Percentiles rank a stretch among this genome's conserved stretches.
These are phyloP conservation scores for Arthrobotrys pseudoclavata DNA, from an alignment of 2,329 filamentous ascomycete genomes.

Conservation along the genomic window DNA sequence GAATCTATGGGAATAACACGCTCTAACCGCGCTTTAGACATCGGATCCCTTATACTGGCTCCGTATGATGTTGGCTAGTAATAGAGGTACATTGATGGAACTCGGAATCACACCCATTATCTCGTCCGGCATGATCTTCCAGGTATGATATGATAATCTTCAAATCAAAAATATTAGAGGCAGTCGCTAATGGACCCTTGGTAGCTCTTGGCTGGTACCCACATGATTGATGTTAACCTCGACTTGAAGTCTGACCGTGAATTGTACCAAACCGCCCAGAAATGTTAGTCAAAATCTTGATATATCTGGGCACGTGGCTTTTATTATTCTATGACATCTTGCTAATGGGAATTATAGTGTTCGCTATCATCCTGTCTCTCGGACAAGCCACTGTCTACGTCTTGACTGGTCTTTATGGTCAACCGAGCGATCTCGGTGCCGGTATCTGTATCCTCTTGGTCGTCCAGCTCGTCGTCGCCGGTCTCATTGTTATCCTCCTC, in stretches of 20 bases:
- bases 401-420: slow-evolving; percentile 96
- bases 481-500: slow-evolving; percentile 98
- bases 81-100: slow-evolving; percentile 95
- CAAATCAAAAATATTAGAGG: background rate
- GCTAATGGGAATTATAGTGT: slow-evolving; percentile 69
- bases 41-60: slow-evolving; percentile 99
- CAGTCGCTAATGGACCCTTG: slow-evolving; percentile 21
- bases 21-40: slow-evolving; percentile 70
- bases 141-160: slow-evolving; percentile 69
- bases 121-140: slow-evolving; percentile 99
- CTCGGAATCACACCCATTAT: slow-evolving; percentile 98
- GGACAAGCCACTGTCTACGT: slow-evolving; percentile 98
- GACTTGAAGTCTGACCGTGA: slow-evolving; percentile 99
- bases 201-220: slow-evolving; percentile 93
- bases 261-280: slow-evolving; percentile 99
- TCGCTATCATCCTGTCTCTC: slow-evolving; percentile 96
- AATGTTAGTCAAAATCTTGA: slow-evolving; percentile 70
- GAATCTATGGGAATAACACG: slow-evolving; percentile 30
- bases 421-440: slow-evolving; percentile 94
- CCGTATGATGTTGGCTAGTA: slow-evolving; percentile 99
- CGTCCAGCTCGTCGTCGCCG: slow-evolving; percentile 96
- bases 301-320: slow-evolving; percentile 4
- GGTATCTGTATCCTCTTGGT: slow-evolving; percentile 99
- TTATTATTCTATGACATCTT: slow-evolving; percentile 5
- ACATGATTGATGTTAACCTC: slow-evolving; percentile 99